These are phyloP conservation scores for Trifolium dubium DNA, from an alignment of 306 rosid species.

Conservation along the genomic window DNA sequence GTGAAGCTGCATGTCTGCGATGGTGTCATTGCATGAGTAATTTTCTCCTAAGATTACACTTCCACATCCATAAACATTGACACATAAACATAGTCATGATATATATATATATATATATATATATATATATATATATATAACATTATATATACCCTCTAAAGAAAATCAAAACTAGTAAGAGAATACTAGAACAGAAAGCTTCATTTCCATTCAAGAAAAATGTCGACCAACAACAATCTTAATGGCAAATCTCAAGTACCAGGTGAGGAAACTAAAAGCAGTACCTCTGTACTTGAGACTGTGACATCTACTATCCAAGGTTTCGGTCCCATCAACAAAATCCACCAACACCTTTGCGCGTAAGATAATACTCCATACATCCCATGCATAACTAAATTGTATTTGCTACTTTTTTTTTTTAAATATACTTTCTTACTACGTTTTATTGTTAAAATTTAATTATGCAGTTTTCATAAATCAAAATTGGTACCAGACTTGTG, in stretches of 20 bases:
- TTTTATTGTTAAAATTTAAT: too few species aligned
- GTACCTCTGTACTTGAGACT: slow-evolving; percentile 59
- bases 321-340: slow-evolving; percentile 67
- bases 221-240: slow-evolving; percentile 36
- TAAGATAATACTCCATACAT: not conserved
- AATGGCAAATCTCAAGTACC: slow-evolving; percentile 35
- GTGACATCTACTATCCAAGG: slow-evolving; percentile 67
- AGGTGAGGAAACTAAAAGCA: slow-evolving; percentile 58
- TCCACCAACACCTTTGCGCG: slow-evolving; percentile 98
- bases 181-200: not conserved
- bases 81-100: not conserved
- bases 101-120: too few species aligned
- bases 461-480: too few species aligned
- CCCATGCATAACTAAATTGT: too few species aligned
- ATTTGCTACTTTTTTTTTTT: too few species aligned
- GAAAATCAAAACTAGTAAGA: not conserved
- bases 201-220: slow-evolving; percentile 3
- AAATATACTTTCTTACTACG: too few species aligned
- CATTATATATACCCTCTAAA: not conserved
- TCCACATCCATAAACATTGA: not conserved
- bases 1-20: slow-evolving; percentile 54
- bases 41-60: slow-evolving; percentile 1
- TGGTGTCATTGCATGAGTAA: slow-evolving; percentile 1
- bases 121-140: too few species aligned
- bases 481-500: too few species aligned